Conservation (phyloP, 164 flowering plant species). For the Magnolia kwangsiensis region DNA sequence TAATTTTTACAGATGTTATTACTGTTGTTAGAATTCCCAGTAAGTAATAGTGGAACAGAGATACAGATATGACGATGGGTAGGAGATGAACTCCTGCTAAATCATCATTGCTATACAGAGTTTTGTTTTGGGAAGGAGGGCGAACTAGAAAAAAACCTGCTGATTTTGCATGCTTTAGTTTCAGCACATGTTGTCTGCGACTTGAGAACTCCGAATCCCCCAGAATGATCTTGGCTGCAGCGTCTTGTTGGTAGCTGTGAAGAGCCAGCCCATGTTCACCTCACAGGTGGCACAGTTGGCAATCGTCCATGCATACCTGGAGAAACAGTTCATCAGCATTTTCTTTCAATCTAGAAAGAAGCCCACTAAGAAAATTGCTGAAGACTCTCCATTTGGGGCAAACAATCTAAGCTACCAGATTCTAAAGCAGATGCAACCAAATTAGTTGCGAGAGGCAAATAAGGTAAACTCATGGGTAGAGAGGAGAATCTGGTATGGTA, state of each 20-base stretch:
- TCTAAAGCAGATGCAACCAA: background rate
- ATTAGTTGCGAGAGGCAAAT: background rate
- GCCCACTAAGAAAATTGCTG: background rate
- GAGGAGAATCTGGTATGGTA: background rate
- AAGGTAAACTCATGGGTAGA: background rate
- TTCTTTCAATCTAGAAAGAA: background rate
- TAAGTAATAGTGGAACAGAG: background rate
- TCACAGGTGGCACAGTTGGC: slow-evolving; percentile 67
- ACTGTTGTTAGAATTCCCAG: background rate
- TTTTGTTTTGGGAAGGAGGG: background rate
- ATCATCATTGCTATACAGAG: background rate
- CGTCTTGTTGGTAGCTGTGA: slow-evolving; percentile 59
- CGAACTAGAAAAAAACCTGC: background rate
- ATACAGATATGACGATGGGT: background rate
- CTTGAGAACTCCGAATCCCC: slow-evolving; percentile 73
- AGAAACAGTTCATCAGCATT: slow-evolving; percentile 1
- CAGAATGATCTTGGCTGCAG: slow-evolving; percentile 79
- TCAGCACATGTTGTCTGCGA: slow-evolving; percentile 35
- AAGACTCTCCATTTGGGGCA: background rate
- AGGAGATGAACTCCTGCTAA: background rate
- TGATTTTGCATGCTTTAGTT: background rate
- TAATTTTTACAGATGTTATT: background rate
- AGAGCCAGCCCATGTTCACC: slow-evolving; percentile 77
- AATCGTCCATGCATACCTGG: slow-evolving; percentile 91
- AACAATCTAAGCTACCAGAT: background rate